Evolutionary conservation across 345 rosid species (phyloP), one percentile per base, ranked within the genome.

Genomic region (Syzygium oleosum): DNA sequence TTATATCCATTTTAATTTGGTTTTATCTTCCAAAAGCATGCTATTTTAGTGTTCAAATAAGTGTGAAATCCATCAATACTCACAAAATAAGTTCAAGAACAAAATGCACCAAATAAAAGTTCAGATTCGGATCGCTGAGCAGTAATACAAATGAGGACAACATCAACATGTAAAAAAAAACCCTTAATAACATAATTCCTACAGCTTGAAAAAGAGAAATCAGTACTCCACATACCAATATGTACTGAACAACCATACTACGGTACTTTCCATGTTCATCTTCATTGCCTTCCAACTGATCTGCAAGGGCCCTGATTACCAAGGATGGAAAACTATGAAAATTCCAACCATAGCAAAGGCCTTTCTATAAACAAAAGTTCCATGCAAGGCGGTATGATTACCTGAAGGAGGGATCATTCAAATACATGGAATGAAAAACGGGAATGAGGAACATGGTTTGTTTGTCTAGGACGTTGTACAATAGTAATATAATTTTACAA

Each of bases 231-330:
- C 79, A 87, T 89, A 96, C 99, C 93, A 88, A 86, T 86, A 97
- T 95, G 90, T 95, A 95, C 84, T 94, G 95, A 46, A 95, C 96
- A 84, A 94, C 94, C 93, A 94, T 93, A 88, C 89, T 93, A 52
- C 99, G 95, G 86, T 94, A 96, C 89, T 96, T 95, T 88, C 88
- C 89, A 86, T 97, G 96, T 89, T 94, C 94, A 84, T 95, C 98
- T 90, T 96, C 98, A 59, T 91, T 91, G 86, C 99, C 99, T 91
- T 93, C 95, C 88, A 97, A 91, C 91, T 97, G 99, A 92, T 96
- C 98, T 12, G 99, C 98, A 87, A 97, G 89, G 84, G 98, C 95
- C 92, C 99, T 97, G 93, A 89, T 90, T 86, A 90, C 86, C 73
- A 89, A 84, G 85, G 85, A 86, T 90, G 86, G 90, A 86, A 86